phyloP scores from a whole-genome alignment of 1,139 yeast species.

The Protomyces macrosporus region DNA sequence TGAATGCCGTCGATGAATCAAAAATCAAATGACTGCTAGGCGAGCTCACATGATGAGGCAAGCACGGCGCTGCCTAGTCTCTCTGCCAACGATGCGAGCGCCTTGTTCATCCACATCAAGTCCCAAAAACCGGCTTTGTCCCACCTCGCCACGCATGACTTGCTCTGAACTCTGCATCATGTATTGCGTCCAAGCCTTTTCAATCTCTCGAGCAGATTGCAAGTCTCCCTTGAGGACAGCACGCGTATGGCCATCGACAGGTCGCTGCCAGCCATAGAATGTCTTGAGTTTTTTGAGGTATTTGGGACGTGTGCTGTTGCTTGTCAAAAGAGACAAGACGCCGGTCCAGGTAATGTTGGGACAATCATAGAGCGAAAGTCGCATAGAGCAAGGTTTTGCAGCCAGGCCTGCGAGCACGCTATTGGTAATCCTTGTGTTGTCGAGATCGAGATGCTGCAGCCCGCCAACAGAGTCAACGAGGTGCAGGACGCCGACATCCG shows the following conservation, averaged over 20 bases:
- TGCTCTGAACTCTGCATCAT: constrained; percentile 18
- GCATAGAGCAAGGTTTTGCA: constrained; percentile 14
- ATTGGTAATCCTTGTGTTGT: constrained; percentile 30
- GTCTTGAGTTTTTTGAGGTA: constrained; percentile 26
- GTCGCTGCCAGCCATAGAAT: constrained; percentile 27
- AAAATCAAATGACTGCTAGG: not conserved
- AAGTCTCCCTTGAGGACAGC: constrained; percentile 19
- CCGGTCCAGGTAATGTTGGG: constrained; percentile 31
- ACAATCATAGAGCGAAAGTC: constrained; percentile 30
- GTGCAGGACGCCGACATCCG: constrained; percentile 27
- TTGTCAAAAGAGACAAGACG: constrained; percentile 27
- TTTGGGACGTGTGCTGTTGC: constrained; percentile 26
- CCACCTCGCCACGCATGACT: constrained; percentile 8
- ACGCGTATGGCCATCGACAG: constrained; percentile 27
- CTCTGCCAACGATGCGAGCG: constrained; percentile 9
- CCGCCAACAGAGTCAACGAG: constrained; percentile 19
- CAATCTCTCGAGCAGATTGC: constrained; percentile 26
- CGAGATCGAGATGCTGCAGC: constrained; percentile 30
- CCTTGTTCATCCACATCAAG: constrained; percentile 17
- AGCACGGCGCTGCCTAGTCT: not conserved
- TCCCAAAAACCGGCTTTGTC: constrained; percentile 1
- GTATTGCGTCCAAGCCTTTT: constrained; percentile 28
- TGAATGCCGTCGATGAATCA: not conserved
- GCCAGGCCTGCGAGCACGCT: constrained; percentile 19
- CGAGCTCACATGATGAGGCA: constrained; percentile 5